These are phyloP conservation scores for Chalaropsis thielavioides DNA, from an alignment of 2,329 filamentous ascomycete species.

Conservation along the genomic window DNA sequence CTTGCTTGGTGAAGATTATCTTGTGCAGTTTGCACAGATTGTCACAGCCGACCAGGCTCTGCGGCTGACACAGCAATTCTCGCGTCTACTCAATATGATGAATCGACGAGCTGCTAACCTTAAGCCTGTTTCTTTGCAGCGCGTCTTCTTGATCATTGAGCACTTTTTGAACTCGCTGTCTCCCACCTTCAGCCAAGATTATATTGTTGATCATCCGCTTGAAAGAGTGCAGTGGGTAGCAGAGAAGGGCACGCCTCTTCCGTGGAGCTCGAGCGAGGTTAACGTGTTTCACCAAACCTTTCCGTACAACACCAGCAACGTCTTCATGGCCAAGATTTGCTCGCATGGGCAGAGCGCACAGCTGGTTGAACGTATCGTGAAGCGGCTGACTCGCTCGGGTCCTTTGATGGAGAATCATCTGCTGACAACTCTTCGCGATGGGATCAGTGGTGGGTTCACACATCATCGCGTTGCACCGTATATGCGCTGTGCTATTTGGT, in stretches of 20 bases:
- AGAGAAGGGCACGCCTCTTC: conserved; percentile 26
- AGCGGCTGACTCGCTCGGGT: conserved; percentile 39
- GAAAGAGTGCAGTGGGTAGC: conserved; percentile 28
- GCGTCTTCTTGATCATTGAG: conserved; percentile 20
- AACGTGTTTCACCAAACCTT: conserved; percentile 33
- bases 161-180: conserved; percentile 32
- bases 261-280: conserved; percentile 34
- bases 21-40: conserved; percentile 44
- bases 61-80: conserved; percentile 40
- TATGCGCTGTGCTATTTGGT: conserved; percentile 41
- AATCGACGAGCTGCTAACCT: conserved; percentile 30
- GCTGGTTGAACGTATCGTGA: conserved; percentile 42
- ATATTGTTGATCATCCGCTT: conserved; percentile 28
- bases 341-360: conserved; percentile 41
- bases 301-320: conserved; percentile 27
- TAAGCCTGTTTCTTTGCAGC: conserved; percentile 1
- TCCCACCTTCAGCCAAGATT: conserved; percentile 24
- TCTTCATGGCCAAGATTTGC: conserved; percentile 54
- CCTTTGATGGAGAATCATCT: conserved; percentile 38
- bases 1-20: conserved; percentile 46
- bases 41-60: conserved; percentile 43
- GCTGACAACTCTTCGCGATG: conserved; percentile 37
- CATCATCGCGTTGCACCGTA: conserved; percentile 37
- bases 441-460: conserved; percentile 38
- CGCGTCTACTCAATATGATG: conserved; percentile 38